Conservation (phyloP, 371 early-diverging fungal species). For the Coemansia sp. region DNA sequence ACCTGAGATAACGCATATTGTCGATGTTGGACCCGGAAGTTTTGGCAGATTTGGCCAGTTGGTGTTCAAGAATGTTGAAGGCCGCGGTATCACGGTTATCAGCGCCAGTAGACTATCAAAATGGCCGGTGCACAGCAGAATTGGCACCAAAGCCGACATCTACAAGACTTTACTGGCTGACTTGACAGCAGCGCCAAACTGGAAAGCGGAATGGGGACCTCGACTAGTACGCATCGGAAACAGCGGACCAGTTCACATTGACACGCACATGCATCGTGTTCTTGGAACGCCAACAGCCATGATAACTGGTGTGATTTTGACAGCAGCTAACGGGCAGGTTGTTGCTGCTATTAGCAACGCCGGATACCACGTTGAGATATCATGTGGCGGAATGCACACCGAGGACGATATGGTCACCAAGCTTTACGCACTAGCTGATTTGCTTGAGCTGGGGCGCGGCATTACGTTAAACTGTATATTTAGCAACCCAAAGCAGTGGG, state of each 20-base stretch:
- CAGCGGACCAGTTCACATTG: constrained; percentile 70
- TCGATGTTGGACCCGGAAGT: constrained; percentile 93
- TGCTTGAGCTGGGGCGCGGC: constrained; percentile 73
- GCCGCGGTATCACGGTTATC: constrained; percentile 84
- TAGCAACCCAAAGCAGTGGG: neutral
- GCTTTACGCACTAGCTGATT: constrained; percentile 73
- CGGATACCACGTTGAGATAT: constrained; percentile 89
- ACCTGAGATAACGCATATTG: constrained; percentile 81
- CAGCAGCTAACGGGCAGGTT: constrained; percentile 32
- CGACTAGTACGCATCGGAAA: constrained; percentile 55
- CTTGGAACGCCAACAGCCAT: constrained; percentile 57
- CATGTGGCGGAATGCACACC: constrained; percentile 89
- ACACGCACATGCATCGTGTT: constrained; percentile 73
- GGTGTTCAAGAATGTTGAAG: constrained; percentile 88
- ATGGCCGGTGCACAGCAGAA: constrained; percentile 56
- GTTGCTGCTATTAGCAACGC: constrained; percentile 83
- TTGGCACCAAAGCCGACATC: constrained; percentile 75
- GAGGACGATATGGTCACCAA: constrained; percentile 71
- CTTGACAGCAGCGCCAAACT: constrained; percentile 67
- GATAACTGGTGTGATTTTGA: constrained; percentile 51
- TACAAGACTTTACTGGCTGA: constrained; percentile 68
- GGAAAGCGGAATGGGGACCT: constrained; percentile 68
- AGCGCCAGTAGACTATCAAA: constrained; percentile 65
- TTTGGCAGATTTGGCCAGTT: constrained; percentile 67
- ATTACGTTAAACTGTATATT: constrained; percentile 82